Evolutionary conservation across 2,329 filamentous ascomycete species (phyloP).

Genomic region (Neurospora sp.): DNA sequence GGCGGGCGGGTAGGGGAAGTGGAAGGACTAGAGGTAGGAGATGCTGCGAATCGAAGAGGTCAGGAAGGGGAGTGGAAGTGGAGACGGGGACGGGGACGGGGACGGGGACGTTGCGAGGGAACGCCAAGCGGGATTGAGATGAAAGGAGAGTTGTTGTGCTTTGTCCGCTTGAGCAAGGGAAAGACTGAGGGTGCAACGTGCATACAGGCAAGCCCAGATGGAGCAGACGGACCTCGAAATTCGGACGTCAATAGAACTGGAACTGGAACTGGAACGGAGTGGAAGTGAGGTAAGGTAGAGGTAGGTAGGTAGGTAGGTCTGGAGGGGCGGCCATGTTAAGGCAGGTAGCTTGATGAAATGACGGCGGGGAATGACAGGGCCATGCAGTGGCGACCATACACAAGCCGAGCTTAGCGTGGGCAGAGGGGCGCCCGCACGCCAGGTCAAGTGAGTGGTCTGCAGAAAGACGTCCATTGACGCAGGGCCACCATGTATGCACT

Average conservation of each 20-base stretch:
- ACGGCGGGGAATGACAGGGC: constrained; percentile 21
- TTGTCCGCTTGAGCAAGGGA: constrained; percentile 1
- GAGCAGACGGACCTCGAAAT: constrained; percentile 11
- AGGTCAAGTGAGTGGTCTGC: constrained; percentile 16
- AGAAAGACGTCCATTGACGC: constrained; percentile 2
- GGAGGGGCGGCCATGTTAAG: constrained; percentile 18
- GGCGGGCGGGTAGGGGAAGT: neutral
- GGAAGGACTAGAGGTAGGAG: neutral
- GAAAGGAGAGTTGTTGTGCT: constrained; percentile 4
- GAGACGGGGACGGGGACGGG: neutral
- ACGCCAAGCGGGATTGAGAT: constrained; percentile 5
- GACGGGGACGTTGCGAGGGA: constrained; percentile 1
- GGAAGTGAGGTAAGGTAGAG: neutral
- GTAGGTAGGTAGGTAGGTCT: constrained; percentile 6
- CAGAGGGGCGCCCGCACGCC: constrained; percentile 15
- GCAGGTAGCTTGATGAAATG: constrained; percentile 18
- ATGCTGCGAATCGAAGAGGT: neutral
- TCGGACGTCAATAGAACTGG: constrained; percentile 14
- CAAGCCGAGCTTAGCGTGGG: constrained; percentile 16
- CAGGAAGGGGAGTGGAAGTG: neutral
- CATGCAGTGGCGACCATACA: constrained; percentile 18
- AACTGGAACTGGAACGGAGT: neutral
- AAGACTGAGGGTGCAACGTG: neutral
- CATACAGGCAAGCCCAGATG: constrained; percentile 1
- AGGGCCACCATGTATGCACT: constrained; percentile 15